Evolutionary conservation across 768 basidiomycete species (phyloP), one percentile per base, ranked within the genome.

Genomic region (Serpula lacrymans): DNA sequence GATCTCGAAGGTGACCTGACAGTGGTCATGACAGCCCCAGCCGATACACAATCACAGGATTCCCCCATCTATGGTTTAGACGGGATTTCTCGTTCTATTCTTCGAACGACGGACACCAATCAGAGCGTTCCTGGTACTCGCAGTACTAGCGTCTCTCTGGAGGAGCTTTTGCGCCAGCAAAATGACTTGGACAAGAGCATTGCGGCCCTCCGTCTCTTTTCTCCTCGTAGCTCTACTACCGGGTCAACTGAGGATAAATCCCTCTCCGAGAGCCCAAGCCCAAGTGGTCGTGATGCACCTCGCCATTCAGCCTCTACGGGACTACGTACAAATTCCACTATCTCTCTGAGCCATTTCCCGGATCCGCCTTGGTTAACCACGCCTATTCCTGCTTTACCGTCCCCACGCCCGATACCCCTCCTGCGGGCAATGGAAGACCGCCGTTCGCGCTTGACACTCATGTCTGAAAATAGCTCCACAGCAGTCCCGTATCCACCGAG

Each of bases 291-390:
- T 14, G 46, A 57, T 24, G 16, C 48, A 30, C 38, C 34, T 34
- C 60, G 50, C 6, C 24, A 18, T 38, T 64, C 43, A 23, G 42
- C 34, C 48, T 60, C 61, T 31, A 52, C 30, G 12, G 47, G 51
- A 34, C 42, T 67, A 60, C 55, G 47, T 37, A 59, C 58, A 9
- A 16, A 42, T 10, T 60, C 59, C 16, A 81, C 83, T n/a, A 77
- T 87, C 45, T 85, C 86, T 3, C 62, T 88, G 37, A 85, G 83
- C 48, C 67, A 70, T 31, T 88, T 88, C 62, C 85, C 84, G 4
- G 62, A 71, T 25, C 86, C 84, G 24, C 84, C 86, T 12, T 49
- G 48, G 58, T 45, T 43, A 34, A 54, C 49, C 30, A 34, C 38
- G 10, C 42, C 48, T 3, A 11, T 46, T 34, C 46, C 55, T 32